phyloP scores from a whole-genome alignment of 768 basidiomycete genomes.

The Fomitopsis pulvina region DNA sequence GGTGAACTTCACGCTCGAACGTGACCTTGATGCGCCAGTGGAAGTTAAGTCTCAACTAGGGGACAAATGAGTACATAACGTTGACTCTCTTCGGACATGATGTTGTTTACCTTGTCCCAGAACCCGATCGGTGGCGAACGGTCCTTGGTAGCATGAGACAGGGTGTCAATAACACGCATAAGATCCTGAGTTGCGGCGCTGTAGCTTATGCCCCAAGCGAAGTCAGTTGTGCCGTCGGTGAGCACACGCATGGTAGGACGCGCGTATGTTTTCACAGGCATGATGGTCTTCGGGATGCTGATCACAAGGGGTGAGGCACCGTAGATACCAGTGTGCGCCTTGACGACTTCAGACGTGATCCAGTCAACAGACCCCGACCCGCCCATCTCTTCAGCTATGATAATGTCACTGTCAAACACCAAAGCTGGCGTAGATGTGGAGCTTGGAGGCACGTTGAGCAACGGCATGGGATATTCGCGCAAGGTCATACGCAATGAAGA shows the following conservation, averaged over 20 bases:
- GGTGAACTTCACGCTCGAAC: constrained; percentile 66
- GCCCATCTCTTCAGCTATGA: constrained; percentile 85
- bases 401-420: constrained; percentile 69
- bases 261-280: constrained; percentile 93
- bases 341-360: constrained; percentile 61
- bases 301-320: constrained; percentile 51
- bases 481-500: constrained; percentile 54
- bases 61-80: neutral
- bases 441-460: constrained; percentile 63
- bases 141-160: constrained; percentile 75
- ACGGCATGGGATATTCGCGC: constrained; percentile 85
- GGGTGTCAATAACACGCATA: constrained; percentile 72
- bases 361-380: constrained; percentile 60
- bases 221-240: constrained; percentile 58
- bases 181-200: constrained; percentile 83
- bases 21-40: constrained; percentile 73
- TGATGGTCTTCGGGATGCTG: constrained; percentile 81
- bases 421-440: constrained; percentile 38
- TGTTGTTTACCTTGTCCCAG: constrained; percentile 77
- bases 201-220: constrained; percentile 89
- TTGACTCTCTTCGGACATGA: neutral
- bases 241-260: constrained; percentile 62
- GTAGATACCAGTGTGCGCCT: constrained; percentile 43
- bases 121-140: constrained; percentile 81
- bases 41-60: constrained; percentile 65